Conservation (phyloP, 2,329 filamentous ascomycete genomes). For the Penicillium hordei region DNA sequence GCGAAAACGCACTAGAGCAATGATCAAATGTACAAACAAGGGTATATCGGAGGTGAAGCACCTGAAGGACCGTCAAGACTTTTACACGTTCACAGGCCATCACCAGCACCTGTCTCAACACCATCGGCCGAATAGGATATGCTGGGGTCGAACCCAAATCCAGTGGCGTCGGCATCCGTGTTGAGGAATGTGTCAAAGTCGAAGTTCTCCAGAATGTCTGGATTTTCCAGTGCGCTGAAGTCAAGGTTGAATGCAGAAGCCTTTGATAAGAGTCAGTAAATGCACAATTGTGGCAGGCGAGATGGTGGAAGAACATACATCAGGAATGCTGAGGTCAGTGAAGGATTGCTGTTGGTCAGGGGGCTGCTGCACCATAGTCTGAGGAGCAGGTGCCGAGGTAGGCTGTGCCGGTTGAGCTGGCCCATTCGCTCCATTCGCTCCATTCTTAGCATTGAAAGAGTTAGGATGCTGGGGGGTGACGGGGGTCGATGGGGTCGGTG, state of each 20-base stretch:
- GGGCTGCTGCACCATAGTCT: slow-evolving; percentile 36
- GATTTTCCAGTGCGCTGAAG: slow-evolving; percentile 48
- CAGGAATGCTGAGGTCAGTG: slow-evolving; percentile 37
- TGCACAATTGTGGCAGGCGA: neutral
- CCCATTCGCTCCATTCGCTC: slow-evolving; percentile 39
- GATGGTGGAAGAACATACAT: slow-evolving; percentile 33
- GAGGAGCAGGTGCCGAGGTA: slow-evolving; percentile 39
- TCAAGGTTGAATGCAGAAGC: slow-evolving; percentile 41
- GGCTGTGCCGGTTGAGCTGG: slow-evolving; percentile 34
- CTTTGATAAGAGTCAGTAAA: slow-evolving; percentile 20
- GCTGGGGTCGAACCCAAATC: slow-evolving; percentile 46
- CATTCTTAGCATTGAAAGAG: slow-evolving; percentile 45
- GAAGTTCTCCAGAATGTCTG: slow-evolving; percentile 55
- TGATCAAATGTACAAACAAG: slow-evolving; percentile 41
- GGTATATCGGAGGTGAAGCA: slow-evolving; percentile 39
- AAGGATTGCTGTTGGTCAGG: slow-evolving; percentile 37
- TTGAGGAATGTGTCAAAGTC: slow-evolving; percentile 68
- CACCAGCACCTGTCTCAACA: slow-evolving; percentile 45
- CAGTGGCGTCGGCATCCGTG: slow-evolving; percentile 48
- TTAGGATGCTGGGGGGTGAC: slow-evolving; percentile 49
- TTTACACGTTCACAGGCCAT: slow-evolving; percentile 39
- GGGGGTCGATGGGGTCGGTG: slow-evolving; percentile 50
- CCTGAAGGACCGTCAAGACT: slow-evolving; percentile 35
- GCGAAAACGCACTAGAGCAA: slow-evolving; percentile 26
- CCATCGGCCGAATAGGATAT: slow-evolving; percentile 42